Conservation (phyloP, 2,329 filamentous ascomycete genomes). For the Ceratocystis cacaofunesta region DNA sequence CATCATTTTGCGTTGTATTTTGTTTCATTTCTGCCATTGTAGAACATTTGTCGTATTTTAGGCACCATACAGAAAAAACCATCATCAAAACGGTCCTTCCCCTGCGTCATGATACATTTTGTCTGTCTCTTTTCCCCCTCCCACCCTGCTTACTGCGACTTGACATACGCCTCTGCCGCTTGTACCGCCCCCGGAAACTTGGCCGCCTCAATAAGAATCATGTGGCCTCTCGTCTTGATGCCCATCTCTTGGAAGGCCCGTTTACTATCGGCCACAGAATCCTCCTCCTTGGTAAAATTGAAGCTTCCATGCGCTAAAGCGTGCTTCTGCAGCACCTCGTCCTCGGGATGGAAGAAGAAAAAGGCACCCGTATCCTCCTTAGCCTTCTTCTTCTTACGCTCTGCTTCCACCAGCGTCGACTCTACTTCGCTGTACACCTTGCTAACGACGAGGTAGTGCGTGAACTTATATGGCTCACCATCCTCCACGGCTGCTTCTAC, state of each 20-base stretch:
- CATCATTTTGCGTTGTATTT: neutral
- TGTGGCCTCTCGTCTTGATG: constrained; percentile 65
- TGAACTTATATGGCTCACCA: constrained; percentile 82
- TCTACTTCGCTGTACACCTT: constrained; percentile 86
- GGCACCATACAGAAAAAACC: neutral
- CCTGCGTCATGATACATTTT: neutral
- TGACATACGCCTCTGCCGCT: constrained; percentile 60
- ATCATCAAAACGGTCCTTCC: neutral
- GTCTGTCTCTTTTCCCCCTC: neutral
- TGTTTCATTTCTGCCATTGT: neutral
- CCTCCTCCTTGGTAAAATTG: constrained; percentile 66
- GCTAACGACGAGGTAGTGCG: constrained; percentile 81
- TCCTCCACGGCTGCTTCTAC: constrained; percentile 77
- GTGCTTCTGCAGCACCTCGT: constrained; percentile 72
- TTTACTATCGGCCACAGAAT: constrained; percentile 77
- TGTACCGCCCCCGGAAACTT: constrained; percentile 66
- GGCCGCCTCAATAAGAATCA: constrained; percentile 70
- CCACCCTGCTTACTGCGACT: constrained; percentile 23
- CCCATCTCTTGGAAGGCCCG: constrained; percentile 88
- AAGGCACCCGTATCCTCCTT: constrained; percentile 31
- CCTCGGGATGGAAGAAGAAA: constrained; percentile 93
- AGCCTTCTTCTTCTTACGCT: constrained; percentile 38
- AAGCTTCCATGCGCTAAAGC: constrained; percentile 56
- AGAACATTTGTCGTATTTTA: constrained; percentile 17
- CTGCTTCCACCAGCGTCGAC: constrained; percentile 52